Evolutionary conservation across 495 filamentous ascomycete species (phyloP).

Genomic region (Chaetomium fimeti): DNA sequence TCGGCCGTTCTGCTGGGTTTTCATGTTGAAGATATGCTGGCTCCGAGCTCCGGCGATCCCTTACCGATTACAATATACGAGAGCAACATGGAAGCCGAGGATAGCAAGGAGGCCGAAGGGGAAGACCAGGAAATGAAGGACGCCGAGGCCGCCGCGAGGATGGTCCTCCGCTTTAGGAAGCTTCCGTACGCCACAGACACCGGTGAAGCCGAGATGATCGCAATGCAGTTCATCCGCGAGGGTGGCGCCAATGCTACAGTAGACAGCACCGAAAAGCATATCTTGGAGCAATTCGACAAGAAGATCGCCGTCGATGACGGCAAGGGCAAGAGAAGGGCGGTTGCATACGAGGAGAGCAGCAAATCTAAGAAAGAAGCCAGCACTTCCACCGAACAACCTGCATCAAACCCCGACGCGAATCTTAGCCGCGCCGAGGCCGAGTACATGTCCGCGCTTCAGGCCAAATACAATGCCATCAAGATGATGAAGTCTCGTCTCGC

Average conservation of each 20-base stretch:
- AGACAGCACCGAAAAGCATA: conserved; percentile 38
- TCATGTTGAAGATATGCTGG: conserved; percentile 60
- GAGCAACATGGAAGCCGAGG: conserved; percentile 67
- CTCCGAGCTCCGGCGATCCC: conserved; percentile 64
- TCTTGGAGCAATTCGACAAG: conserved; percentile 34
- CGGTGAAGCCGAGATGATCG: conserved; percentile 95
- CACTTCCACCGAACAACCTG: conserved; percentile 29
- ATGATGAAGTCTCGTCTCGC: conserved; percentile 84
- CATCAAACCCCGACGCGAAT: conserved; percentile 41
- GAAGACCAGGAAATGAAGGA: conserved; percentile 75
- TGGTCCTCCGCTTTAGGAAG: conserved; percentile 74
- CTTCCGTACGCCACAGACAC: conserved; percentile 86
- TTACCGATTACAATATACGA: conserved; percentile 91
- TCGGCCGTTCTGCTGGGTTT: conserved; percentile 85
- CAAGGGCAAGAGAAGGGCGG: conserved; percentile 51
- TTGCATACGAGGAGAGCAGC: conserved; percentile 34
- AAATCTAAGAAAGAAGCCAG: conserved; percentile 38
- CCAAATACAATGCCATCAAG: conserved; percentile 86
- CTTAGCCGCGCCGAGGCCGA: conserved; percentile 81
- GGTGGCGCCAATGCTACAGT: conserved; percentile 75
- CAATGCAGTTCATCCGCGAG: conserved; percentile 83
- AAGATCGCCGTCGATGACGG: conserved; percentile 42
- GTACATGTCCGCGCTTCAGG: conserved; percentile 63
- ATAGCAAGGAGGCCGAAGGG: conserved; percentile 39
- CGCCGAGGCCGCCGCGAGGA: conserved; percentile 51